These are phyloP conservation scores for Hyphodiscus hymeniophilus DNA, from an alignment of 495 filamentous ascomycete species.

Conservation along the genomic window DNA sequence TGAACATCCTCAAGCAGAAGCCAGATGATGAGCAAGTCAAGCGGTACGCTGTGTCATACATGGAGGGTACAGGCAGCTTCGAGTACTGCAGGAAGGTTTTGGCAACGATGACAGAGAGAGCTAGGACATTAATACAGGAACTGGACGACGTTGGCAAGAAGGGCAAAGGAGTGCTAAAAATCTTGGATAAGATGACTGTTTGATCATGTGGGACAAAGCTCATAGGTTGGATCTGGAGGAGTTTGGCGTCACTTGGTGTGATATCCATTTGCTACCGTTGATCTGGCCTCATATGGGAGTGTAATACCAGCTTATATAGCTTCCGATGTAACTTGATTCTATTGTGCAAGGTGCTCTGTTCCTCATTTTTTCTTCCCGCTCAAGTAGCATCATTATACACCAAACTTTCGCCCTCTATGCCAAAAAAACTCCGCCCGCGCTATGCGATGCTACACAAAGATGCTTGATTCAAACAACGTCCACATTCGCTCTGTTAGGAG, in stretches of 20 bases:
- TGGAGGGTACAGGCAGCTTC: conserved; percentile 85
- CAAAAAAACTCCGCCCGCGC: no score
- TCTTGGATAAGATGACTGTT: conserved; percentile 34
- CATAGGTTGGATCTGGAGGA: not conserved
- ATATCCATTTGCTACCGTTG: not conserved
- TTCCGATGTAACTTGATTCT: no score
- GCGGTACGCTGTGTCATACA: conserved; percentile 81
- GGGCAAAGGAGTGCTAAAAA: conserved; percentile 37
- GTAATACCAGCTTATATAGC: no score
- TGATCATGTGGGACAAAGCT: not conserved
- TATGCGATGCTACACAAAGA: no score
- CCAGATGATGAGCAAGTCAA: conserved; percentile 84
- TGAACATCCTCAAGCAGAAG: conserved; percentile 89
- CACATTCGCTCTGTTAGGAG: not conserved
- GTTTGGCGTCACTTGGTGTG: not conserved
- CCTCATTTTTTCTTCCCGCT: no score
- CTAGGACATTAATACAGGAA: conserved; percentile 55
- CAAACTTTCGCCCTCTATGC: no score
- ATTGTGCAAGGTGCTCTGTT: no score
- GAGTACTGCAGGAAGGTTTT: conserved; percentile 73
- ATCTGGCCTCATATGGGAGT: no score
- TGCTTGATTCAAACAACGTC: not conserved
- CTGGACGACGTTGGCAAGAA: conserved; percentile 49
- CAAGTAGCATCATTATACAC: no score
- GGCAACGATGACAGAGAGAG: conserved; percentile 53